Evolutionary conservation across 331 rosid genomes (phyloP).

Genomic region (Quercus phellos): DNA sequence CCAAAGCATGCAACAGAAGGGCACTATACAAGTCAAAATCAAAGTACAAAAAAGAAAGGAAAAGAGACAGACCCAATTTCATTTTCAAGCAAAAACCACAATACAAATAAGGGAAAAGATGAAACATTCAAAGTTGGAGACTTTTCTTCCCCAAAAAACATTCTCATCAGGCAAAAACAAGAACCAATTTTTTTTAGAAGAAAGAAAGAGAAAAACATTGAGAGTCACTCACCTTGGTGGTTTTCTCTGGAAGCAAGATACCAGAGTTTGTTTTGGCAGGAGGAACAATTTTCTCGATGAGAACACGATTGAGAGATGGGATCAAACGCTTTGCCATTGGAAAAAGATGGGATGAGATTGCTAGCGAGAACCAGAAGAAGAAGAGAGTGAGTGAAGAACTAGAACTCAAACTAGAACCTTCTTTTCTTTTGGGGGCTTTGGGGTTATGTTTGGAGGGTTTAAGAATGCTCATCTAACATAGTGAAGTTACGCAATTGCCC

Average conservation of each 20-base stretch:
- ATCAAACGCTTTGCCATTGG: constrained; percentile 47
- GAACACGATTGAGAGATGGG: constrained; percentile 44
- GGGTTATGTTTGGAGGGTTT: background rate
- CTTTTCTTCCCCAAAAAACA: background rate
- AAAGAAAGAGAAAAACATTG: too few species aligned
- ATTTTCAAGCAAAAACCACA: background rate
- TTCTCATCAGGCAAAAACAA: background rate
- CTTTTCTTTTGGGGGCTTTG: too few species aligned
- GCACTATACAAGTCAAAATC: background rate
- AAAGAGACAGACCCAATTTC: background rate
- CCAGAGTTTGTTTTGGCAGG: constrained; percentile 41
- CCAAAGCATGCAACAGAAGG: background rate
- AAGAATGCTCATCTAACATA: background rate
- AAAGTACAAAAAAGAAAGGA: background rate
- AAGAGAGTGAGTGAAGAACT: background rate
- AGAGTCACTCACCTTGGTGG: constrained; percentile 16
- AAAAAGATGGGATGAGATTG: background rate
- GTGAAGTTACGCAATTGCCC: background rate
- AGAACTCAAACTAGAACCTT: background rate
- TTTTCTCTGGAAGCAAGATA: constrained; percentile 34
- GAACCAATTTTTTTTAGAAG: too few species aligned
- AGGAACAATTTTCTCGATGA: constrained; percentile 41
- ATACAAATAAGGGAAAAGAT: background rate
- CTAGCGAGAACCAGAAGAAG: background rate
- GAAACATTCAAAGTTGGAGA: background rate